phyloP scores from a whole-genome alignment of 495 filamentous ascomycete genomes.

The Daldinia caldariorum region DNA sequence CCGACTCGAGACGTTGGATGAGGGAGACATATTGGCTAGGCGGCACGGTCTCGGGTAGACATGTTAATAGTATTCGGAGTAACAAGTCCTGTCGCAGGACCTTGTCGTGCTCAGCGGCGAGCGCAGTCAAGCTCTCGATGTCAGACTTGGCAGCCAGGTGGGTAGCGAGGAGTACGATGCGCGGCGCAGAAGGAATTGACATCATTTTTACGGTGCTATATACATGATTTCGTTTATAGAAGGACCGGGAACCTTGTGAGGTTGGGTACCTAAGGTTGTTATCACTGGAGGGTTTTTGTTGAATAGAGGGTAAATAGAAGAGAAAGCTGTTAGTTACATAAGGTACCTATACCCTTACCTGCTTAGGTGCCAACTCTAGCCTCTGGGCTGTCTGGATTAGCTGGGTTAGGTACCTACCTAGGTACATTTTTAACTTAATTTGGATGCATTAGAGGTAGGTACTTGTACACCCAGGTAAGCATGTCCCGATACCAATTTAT shows the following conservation, averaged over 20 bases:
- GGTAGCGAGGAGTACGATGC: conserved; percentile 70
- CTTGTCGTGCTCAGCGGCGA: conserved; percentile 66
- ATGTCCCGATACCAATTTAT: too few species aligned
- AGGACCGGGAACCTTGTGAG: background rate
- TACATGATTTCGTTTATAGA: conserved; percentile 23
- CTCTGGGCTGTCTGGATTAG: too few species aligned
- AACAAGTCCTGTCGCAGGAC: conserved; percentile 72
- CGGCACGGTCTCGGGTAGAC: conserved; percentile 78
- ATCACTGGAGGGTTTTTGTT: background rate
- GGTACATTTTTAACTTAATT: background rate
- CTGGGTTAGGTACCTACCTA: background rate
- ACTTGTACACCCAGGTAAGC: background rate
- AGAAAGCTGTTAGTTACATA: conserved; percentile 5
- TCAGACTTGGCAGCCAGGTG: conserved; percentile 67
- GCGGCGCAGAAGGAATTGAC: conserved; percentile 63
- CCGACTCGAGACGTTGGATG: conserved; percentile 63
- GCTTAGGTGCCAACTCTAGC: background rate
- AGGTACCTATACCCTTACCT: background rate
- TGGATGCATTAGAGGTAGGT: too few species aligned
- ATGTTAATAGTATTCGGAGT: conserved; percentile 84
- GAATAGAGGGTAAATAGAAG: background rate
- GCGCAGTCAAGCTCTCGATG: conserved; percentile 67
- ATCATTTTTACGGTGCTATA: conserved; percentile 48
- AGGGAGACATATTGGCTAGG: conserved; percentile 71
- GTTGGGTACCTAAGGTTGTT: background rate